A percentile compares a stretch with the other conserved stretches of the same genome.
These are phyloP conservation scores for Chimonanthus salicifolius DNA, from an alignment of 164 flowering plant species.

Conservation along the genomic window DNA sequence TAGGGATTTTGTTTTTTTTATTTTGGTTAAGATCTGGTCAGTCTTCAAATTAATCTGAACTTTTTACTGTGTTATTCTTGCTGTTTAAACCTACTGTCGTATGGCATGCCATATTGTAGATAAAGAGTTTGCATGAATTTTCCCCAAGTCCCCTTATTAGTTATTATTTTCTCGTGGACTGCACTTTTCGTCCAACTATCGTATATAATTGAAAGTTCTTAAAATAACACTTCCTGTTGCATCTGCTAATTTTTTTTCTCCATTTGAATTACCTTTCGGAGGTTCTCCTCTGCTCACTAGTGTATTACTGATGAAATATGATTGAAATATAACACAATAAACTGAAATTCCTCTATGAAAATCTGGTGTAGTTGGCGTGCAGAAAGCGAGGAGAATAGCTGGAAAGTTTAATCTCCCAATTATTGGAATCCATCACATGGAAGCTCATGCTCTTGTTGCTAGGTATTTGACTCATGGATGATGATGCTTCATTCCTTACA, in stretches of 20 bases:
- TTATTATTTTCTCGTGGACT: no score
- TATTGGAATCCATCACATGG: slow-evolving; percentile 94
- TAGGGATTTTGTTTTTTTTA: no score
- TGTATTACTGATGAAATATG: neutral
- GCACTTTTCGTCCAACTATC: no score
- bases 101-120: no score
- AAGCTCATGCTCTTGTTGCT: slow-evolving; percentile 94
- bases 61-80: no score
- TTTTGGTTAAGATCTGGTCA: no score
- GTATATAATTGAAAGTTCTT: neutral
- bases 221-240: neutral
- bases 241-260: neutral
- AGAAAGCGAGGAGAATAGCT: slow-evolving; percentile 77
- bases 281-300: neutral
- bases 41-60: no score
- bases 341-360: slow-evolving; percentile 6
- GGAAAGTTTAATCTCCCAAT: slow-evolving; percentile 62
- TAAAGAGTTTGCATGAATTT: no score
- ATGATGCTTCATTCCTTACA: neutral
- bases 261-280: neutral
- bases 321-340: neutral
- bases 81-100: no score
- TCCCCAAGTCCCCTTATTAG: no score
- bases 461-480: slow-evolving; percentile 39
- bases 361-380: slow-evolving; percentile 76